Evolutionary conservation across 805 yeast genomes (phyloP).

Genomic region (Komagataella populi): DNA sequence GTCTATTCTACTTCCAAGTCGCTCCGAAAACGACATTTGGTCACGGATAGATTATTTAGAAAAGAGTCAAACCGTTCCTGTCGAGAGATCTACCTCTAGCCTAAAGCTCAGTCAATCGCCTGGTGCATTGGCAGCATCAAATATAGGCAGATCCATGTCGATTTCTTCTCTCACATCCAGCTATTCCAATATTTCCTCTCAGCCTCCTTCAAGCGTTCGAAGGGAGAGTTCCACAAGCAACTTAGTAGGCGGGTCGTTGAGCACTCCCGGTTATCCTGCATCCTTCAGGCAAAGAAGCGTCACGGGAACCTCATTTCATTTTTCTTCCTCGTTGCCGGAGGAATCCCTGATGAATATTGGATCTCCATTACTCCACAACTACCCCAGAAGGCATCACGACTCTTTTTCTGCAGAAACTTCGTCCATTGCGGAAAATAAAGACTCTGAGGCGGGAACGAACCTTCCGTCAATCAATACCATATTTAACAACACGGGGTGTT

Average conservation of each 20-base stretch:
- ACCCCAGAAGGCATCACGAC: background rate
- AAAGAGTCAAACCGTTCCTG: background rate
- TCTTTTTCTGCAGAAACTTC: background rate
- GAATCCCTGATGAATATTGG: background rate
- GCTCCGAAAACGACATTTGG: slow-evolving; percentile 66
- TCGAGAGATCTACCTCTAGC: background rate
- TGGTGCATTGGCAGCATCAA: slow-evolving; percentile 81
- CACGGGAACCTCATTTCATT: background rate
- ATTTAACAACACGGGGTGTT: background rate
- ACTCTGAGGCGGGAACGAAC: background rate
- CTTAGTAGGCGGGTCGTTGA: background rate
- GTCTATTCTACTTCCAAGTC: slow-evolving; percentile 54
- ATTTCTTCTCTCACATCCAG: background rate
- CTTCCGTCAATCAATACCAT: background rate
- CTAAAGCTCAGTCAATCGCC: slow-evolving; percentile 5
- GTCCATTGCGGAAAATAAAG: background rate
- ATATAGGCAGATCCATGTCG: background rate
- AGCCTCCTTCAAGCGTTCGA: background rate
- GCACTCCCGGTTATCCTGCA: background rate
- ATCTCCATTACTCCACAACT: background rate
- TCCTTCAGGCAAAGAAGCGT: background rate
- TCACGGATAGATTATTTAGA: slow-evolving; percentile 39
- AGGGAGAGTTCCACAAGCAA: background rate
- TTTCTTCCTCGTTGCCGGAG: background rate
- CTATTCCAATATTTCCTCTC: background rate